Evolutionary conservation across 352 stramenopile genomes (phyloP), one percentile per base, ranked within the genome.

Genomic region (Phytophthora melonis): DNA sequence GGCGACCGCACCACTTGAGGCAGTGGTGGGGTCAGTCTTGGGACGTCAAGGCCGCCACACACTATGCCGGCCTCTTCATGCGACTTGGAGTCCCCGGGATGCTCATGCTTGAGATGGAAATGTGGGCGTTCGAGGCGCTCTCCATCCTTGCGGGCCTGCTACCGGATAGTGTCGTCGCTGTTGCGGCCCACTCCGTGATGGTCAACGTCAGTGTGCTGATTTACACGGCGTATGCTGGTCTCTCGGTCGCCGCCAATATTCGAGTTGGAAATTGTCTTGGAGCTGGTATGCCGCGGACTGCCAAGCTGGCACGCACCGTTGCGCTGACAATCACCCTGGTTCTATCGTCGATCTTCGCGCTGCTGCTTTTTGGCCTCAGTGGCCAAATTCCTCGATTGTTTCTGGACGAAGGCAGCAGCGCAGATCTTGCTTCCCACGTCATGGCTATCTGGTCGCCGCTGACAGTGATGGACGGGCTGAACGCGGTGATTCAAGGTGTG

Each of bases 71-170:
- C 64, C 68, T 83, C 13, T 84, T 92, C 57, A 53, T 87, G 21
- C 50, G 60, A 10, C 73, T 88, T 36, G 82, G 82, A 0, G 47
- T 90, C 5, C 82, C 82, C 2, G 80, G 83, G 4, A 79, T 91
- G 76, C 63, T 90, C 23, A 87, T 88, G 73, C 74, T 90, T 58
- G 72, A 75, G 23, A 81, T 90, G 59, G 84, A 90, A 59, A 89
- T 81, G 75, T 89, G 82, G 74, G 82, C 79, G n/a, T 90, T 83
- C 49, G 84, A 90, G 60, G 70, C 83, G 27, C 77, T 92, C 27
- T 79, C 84, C 16, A 68, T 90, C 21, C 34, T 82, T 3, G 72
- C 80, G 0, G 80, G 84, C 1, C 54, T 87, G 25, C 70, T 92
- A 2, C 79, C 81, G 0, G 66, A 90, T 34, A 71, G 68, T 58